These are phyloP conservation scores for Gossypium arboreum DNA, from an alignment of 345 rosid genomes.

Conservation along the genomic window DNA sequence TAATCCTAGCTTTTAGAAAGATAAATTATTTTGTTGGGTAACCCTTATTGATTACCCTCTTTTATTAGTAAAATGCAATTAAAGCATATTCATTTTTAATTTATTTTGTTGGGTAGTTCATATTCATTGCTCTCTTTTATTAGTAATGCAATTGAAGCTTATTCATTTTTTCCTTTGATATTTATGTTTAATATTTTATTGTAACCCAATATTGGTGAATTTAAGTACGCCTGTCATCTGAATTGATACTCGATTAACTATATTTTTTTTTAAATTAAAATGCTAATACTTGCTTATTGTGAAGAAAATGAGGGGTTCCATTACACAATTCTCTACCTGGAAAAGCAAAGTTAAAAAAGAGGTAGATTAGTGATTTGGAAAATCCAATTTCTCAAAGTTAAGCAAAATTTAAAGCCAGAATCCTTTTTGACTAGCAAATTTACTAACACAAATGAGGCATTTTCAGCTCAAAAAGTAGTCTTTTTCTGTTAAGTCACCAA, in stretches of 20 bases:
- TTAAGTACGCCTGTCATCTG: too few relatives aligned
- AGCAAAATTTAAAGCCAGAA: conserved; percentile 23
- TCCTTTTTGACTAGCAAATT: conserved; percentile 28
- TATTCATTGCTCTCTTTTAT: background rate
- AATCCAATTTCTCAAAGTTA: conserved; percentile 18
- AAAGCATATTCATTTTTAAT: too few relatives aligned
- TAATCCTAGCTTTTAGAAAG: too few relatives aligned
- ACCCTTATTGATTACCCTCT: too few relatives aligned
- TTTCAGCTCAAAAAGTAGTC: conserved; percentile 31
- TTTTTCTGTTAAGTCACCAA: conserved; percentile 34
- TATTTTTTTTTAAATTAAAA: too few relatives aligned
- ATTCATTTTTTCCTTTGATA: background rate
- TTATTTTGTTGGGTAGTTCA: background rate
- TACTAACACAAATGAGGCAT: conserved; percentile 14
- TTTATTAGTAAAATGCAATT: too few relatives aligned
- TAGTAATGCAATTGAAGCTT: background rate
- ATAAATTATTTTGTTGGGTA: too few relatives aligned
- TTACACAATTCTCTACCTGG: background rate
- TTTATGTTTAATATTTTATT: background rate
- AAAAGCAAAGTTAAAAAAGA: background rate
- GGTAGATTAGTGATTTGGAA: background rate
- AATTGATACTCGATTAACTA: too few relatives aligned
- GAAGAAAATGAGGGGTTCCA: background rate
- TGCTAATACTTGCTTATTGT: too few relatives aligned
- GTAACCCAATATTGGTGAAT: too few relatives aligned